Percentiles rank a stretch among this genome's conserved stretches.
Conservation (phyloP, 371 early-diverging fungal species). For the Nematocida sp. region DNA sequence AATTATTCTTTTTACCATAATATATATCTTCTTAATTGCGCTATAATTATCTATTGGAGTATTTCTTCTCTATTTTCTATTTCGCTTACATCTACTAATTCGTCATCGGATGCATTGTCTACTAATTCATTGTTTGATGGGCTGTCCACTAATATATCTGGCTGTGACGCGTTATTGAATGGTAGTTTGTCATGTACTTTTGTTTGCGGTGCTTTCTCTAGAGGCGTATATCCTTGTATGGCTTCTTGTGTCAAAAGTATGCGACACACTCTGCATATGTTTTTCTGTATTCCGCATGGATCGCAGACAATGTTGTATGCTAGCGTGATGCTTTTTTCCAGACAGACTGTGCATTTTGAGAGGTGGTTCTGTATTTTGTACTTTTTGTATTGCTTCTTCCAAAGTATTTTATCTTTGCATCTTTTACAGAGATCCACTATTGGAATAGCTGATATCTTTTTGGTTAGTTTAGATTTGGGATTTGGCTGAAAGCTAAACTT, state of each 20-base stretch:
- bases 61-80: too few relatives aligned
- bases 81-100: too few relatives aligned
- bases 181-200: too few relatives aligned
- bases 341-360: conserved; percentile 37
- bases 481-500: conserved; percentile 40
- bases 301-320: conserved; percentile 52
- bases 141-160: too few relatives aligned
- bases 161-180: too few relatives aligned
- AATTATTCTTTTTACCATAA: too few relatives aligned
- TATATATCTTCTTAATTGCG: too few relatives aligned
- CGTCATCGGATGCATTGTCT: too few relatives aligned
- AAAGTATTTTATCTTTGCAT: conserved; percentile 41
- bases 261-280: conserved; percentile 39
- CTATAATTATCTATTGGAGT: too few relatives aligned
- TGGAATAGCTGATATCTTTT: conserved; percentile 39
- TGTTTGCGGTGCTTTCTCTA: too few relatives aligned
- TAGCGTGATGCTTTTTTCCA: conserved; percentile 30
- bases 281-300: conserved; percentile 27
- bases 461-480: conserved; percentile 40
- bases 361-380: conserved; percentile 47
- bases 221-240: too few relatives aligned
- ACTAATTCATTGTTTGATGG: too few relatives aligned
- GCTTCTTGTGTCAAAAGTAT: background rate
- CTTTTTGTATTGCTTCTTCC: conserved; percentile 52
- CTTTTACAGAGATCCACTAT: conserved; percentile 30